Evolutionary conservation across 2,329 filamentous ascomycete species (phyloP).

Genomic region (Paramyrothecium roridum): DNA sequence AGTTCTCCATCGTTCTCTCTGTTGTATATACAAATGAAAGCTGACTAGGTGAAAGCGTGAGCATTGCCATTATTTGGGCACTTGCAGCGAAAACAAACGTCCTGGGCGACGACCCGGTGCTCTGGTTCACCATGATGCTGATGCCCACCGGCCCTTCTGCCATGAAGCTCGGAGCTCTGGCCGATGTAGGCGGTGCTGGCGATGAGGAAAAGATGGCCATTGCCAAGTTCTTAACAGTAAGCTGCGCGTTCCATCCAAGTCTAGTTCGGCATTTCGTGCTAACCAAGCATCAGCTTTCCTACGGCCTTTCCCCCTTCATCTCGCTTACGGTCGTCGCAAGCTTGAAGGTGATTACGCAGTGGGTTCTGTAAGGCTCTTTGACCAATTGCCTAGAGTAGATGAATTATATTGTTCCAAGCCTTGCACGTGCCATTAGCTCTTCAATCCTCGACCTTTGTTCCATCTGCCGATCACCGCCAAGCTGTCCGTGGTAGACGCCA

Average conservation of each 20-base stretch:
- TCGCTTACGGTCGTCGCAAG: neutral
- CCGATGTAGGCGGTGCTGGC: neutral
- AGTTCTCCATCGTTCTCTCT: neutral
- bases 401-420: no score
- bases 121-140: slow-evolving; percentile 4
- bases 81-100: neutral
- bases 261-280: neutral
- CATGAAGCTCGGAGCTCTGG: slow-evolving; percentile 1
- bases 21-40: neutral
- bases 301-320: neutral
- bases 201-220: slow-evolving; percentile 2
- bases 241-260: neutral
- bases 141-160: slow-evolving; percentile 1
- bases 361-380: neutral
- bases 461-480: no score
- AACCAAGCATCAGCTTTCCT: neutral
- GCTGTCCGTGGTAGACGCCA: no score
- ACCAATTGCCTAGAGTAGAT: no score
- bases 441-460: no score
- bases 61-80: slow-evolving; percentile 1
- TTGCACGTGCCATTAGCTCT: no score
- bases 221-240: slow-evolving; percentile 1
- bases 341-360: neutral
- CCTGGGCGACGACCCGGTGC: neutral
- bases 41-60: neutral